phyloP scores from a whole-genome alignment of 257 asterid species.

The Henckelia pumila region DNA sequence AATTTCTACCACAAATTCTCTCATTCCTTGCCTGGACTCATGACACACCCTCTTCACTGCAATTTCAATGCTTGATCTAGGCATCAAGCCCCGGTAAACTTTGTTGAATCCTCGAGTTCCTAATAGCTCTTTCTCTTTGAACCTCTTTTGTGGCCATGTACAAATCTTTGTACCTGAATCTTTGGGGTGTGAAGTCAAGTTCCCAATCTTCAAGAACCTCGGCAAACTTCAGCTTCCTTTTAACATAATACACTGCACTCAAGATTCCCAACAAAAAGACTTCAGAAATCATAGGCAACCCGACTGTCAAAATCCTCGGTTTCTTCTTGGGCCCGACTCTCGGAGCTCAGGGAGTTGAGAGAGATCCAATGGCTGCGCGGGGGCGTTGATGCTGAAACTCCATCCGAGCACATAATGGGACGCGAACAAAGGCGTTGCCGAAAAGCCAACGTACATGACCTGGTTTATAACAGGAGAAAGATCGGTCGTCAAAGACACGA shows the following conservation, averaged over 20 bases:
- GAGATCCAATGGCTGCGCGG: constrained; percentile 36
- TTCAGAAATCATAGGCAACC: constrained; percentile 32
- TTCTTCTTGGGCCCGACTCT: constrained; percentile 36
- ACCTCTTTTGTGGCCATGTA: constrained; percentile 56
- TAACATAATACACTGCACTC: constrained; percentile 23
- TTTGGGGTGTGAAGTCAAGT: constrained; percentile 47
- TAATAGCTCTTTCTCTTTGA: constrained; percentile 42
- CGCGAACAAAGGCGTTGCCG: constrained; percentile 43
- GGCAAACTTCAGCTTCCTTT: constrained; percentile 41
- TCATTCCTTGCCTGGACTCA: constrained; percentile 64
- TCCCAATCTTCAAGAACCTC: constrained; percentile 72
- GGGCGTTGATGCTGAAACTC: constrained; percentile 48
- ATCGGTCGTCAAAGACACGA: constrained; percentile 31
- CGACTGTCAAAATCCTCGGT: constrained; percentile 32
- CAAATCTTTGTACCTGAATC: constrained; percentile 58
- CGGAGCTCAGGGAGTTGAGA: constrained; percentile 51
- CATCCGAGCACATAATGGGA: constrained; percentile 62
- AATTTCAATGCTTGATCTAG: constrained; percentile 32
- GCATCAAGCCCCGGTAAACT: constrained; percentile 56
- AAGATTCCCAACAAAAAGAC: not conserved
- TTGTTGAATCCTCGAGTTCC: constrained; percentile 70
- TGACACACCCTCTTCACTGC: constrained; percentile 65
- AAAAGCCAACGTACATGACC: constrained; percentile 62
- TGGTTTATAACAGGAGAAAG: constrained; percentile 38
- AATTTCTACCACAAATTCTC: constrained; percentile 66